Evolutionary conservation across 176 grass and related monocot genomes (phyloP).

Genomic region (Carex pumila): DNA sequence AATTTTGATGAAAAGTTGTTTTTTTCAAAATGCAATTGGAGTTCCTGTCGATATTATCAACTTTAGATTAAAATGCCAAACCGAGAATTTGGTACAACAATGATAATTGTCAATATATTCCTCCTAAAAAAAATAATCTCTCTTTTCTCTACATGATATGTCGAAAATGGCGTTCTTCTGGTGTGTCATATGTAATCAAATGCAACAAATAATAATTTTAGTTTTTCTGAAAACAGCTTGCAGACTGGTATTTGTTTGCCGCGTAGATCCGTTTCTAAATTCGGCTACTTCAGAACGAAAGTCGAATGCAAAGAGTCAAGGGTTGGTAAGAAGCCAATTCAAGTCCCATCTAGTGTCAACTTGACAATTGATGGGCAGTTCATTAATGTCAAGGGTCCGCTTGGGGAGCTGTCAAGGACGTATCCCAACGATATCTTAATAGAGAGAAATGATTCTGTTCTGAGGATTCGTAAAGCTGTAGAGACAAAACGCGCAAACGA

Average conservation of each 20-base stretch:
- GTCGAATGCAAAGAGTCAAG: slow-evolving; percentile 96
- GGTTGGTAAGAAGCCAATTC: slow-evolving; percentile 79
- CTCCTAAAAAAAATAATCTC: background rate
- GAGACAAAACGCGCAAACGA: slow-evolving; percentile 83
- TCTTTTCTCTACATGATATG: background rate
- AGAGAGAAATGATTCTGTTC: slow-evolving; percentile 57
- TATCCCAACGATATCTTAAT: slow-evolving; percentile 73
- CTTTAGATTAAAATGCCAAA: background rate
- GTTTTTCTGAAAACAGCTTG: slow-evolving; percentile 14
- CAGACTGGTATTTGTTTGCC: slow-evolving; percentile 18
- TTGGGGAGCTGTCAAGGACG: slow-evolving; percentile 66
- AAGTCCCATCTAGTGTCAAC: slow-evolving; percentile 79
- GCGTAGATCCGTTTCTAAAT: slow-evolving; percentile 30
- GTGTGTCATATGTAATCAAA: background rate
- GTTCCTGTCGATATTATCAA: background rate
- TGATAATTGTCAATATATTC: background rate
- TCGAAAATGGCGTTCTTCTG: background rate
- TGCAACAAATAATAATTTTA: background rate
- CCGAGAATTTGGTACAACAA: background rate
- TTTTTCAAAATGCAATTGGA: background rate
- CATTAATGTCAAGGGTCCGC: slow-evolving; percentile 84
- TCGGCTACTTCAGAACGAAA: slow-evolving; percentile 46
- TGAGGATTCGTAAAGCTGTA: slow-evolving; percentile 56
- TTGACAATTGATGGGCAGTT: slow-evolving; percentile 60
- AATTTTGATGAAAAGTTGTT: background rate